Evolutionary conservation across 345 rosid genomes (phyloP), one percentile per base, ranked within the genome.

Genomic region (Alliaria petiolata): DNA sequence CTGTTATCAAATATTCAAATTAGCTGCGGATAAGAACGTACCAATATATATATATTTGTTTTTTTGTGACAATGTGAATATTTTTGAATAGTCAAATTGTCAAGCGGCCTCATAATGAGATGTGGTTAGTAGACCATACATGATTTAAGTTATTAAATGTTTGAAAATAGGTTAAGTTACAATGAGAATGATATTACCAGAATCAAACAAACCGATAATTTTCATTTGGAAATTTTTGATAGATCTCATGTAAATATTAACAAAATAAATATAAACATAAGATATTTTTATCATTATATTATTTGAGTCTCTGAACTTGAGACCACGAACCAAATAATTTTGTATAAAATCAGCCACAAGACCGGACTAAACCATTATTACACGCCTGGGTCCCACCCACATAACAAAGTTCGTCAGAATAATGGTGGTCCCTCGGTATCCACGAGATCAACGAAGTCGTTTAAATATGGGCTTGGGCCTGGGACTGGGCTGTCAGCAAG

Each of bases 21-120:
- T 57, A 65, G 39, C 35, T 45, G 22, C 22, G 20, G 52, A 56
- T 36, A 56, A 73, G 46, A 47, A 39, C 35, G 45, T 65, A 53
- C 30, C 10, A 30, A 30, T 4, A n/a, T n/a, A n/a, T n/a, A n/a
- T n/a, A n/a, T n/a, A n/a, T n/a, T n/a, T n/a, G n/a, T n/a, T n/a
- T n/a, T n/a, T n/a, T n/a, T n/a, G n/a, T n/a, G n/a, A n/a, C n/a
- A n/a, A n/a, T n/a, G n/a, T n/a, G n/a, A n/a, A n/a, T n/a, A 8
- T n/a, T 57, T 8, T 73, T 56, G 52, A 53, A 55, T 56, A 65
- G 65, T 72, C 57, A 9, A 28, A 38, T 66, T 58, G 67, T 74
- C 72, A 66, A 74, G 66, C n/a, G n/a, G n/a, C 62, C 56, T 50
- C 55, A 59, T 59, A 51, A 67, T 61, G 68, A 50, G 68, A 59